Percentiles rank a stretch among this genome's conserved stretches.
Evolutionary conservation across 2,329 filamentous ascomycete genomes (phyloP).

Genomic region (Blastomyces emzantsi): DNA sequence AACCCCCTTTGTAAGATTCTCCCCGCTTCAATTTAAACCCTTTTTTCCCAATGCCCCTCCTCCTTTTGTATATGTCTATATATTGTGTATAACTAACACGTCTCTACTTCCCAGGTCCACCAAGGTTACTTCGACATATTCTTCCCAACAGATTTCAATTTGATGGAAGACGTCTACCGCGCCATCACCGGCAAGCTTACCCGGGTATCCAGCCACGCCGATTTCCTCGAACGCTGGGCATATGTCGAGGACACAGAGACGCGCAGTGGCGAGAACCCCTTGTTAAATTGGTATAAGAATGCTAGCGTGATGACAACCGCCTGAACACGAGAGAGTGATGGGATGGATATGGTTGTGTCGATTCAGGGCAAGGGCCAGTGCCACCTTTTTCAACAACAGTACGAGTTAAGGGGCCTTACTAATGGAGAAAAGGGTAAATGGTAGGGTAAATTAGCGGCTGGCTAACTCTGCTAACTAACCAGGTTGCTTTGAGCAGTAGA

Average conservation of each 20-base stretch:
- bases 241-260: slow-evolving; percentile 85
- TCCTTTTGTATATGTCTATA: neutral
- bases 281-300: slow-evolving; percentile 91
- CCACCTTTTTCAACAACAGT: too few relatives aligned
- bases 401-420: too few relatives aligned
- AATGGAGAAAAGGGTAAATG: too few relatives aligned
- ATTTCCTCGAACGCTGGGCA: slow-evolving; percentile 85
- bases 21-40: neutral
- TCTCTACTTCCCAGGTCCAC: slow-evolving; percentile 57
- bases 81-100: neutral
- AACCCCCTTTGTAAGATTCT: slow-evolving; percentile 67
- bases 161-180: slow-evolving; percentile 85
- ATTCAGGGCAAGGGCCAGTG: too few relatives aligned
- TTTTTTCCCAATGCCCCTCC: slow-evolving; percentile 10
- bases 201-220: slow-evolving; percentile 73
- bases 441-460: too few relatives aligned
- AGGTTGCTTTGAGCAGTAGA: too few relatives aligned
- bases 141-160: slow-evolving; percentile 89
- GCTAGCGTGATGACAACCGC: slow-evolving; percentile 86
- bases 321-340: slow-evolving; percentile 33
- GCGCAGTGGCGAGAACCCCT: slow-evolving; percentile 81
- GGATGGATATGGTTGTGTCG: neutral
- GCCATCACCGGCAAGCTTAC: slow-evolving; percentile 90
- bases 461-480: too few relatives aligned
- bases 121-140: slow-evolving; percentile 99